Base-by-base conservation (phyloP, 139 green algal species). In the Chlorella sp. region DNA sequence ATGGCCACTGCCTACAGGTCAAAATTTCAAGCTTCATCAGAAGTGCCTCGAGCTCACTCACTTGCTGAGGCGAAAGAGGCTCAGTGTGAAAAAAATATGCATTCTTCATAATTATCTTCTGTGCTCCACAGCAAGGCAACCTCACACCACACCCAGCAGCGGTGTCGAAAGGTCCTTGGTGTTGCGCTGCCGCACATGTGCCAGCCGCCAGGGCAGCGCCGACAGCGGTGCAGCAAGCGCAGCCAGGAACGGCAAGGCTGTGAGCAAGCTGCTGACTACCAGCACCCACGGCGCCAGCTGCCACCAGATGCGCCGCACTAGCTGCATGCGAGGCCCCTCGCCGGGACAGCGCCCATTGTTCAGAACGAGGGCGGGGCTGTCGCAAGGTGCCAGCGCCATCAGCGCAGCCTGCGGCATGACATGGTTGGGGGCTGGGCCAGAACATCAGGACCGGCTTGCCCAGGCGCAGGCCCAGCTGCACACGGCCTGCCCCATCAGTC, bases 381-480 rank as follows among this genome's bases (percentile, higher is more conserved):
- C 78, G 26, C 78, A 83, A 13, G 78, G 78, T 1, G 78, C 78
- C 60, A 83, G 62, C 38, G 78, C 78, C 78, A 74, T 74, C 17
- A 83, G 78, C 0, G 62, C 78, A 6, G 78, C 32, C 78, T 83
- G 78, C 75, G 36, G 20, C 32, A 55, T 36, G 60, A 21, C 2
- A 4, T 21, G 9, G 38, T 15, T 0, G 9, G 13, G 30, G 56
- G 20, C 1, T 18, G 11, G 25, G 39, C 25, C 13, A 28, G 71
- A 23, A 41, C 23, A 36, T n/a, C 39, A 70, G 64, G 44, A 51
- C 44, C n/a, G n/a, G n/a, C n/a, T n/a, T n/a, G n/a, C n/a, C n/a
- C n/a, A n/a, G n/a, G n/a, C n/a, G n/a, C n/a, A n/a, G n/a, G n/a
- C n/a, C n/a, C n/a, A n/a, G n/a, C n/a, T n/a, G n/a, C n/a, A n/a